Evolutionary conservation across 2,329 filamentous ascomycete genomes (phyloP).

Genomic region (Stachybotrys elegans): DNA sequence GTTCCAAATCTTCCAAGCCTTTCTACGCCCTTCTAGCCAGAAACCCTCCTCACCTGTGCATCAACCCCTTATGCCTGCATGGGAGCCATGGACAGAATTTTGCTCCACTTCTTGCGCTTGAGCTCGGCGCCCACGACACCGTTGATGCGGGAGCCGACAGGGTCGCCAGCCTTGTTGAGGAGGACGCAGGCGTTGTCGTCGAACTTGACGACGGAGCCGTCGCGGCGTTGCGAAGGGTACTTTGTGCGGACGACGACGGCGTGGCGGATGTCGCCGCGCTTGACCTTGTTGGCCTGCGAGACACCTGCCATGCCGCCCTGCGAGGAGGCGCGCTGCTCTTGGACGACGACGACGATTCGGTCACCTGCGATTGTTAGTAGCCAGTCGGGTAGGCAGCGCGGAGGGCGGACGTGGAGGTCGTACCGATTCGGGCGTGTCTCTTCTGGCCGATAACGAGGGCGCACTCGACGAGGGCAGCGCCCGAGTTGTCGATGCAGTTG

Average conservation of each 20-base stretch:
- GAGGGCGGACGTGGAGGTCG: constrained; percentile 16
- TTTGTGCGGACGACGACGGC: constrained; percentile 89
- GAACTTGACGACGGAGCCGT: constrained; percentile 88
- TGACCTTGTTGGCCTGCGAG: constrained; percentile 81
- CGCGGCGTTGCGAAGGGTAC: constrained; percentile 80
- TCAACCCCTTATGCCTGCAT: constrained; percentile 43
- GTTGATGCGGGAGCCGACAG: constrained; percentile 87
- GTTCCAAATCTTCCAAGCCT: too few relatives aligned
- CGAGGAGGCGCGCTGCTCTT: constrained; percentile 83
- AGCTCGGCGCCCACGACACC: constrained; percentile 88
- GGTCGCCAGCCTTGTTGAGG: constrained; percentile 94
- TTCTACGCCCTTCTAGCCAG: too few relatives aligned
- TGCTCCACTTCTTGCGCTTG: constrained; percentile 92
- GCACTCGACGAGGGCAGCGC: constrained; percentile 95
- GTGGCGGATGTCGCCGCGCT: constrained; percentile 92
- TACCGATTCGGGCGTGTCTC: constrained; percentile 82
- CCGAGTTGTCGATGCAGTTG: constrained; percentile 99
- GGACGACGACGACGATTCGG: constrained; percentile 93
- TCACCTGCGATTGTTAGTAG: constrained; percentile 58
- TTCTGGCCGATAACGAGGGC: constrained; percentile 90
- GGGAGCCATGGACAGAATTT: constrained; percentile 93
- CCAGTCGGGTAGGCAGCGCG: not conserved
- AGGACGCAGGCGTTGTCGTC: constrained; percentile 98
- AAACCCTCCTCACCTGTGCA: not conserved
- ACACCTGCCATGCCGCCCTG: constrained; percentile 68